phyloP scores from a whole-genome alignment of 75 land plant species.

The Cryptomeria japonica region DNA sequence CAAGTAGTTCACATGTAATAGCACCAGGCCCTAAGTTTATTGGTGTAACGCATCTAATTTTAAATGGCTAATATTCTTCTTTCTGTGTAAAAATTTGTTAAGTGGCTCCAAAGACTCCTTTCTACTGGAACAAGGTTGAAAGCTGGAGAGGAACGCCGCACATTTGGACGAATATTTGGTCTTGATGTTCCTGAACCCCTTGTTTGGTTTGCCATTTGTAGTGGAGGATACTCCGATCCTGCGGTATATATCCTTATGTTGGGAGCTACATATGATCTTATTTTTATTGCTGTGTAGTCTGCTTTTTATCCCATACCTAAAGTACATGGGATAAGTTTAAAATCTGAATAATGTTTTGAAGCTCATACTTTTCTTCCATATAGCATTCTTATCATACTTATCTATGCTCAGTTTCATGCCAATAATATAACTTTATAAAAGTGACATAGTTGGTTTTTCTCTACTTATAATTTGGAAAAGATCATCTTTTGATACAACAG shows the following conservation, averaged over 20 bases:
- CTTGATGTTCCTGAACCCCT: constrained; percentile 54
- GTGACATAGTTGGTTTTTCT: not conserved
- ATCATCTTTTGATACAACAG: not conserved
- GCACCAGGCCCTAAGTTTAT: not conserved
- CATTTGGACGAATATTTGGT: constrained; percentile 45
- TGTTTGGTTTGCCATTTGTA: constrained; percentile 73
- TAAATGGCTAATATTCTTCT: not conserved
- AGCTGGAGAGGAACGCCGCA: constrained; percentile 53
- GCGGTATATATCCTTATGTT: constrained; percentile 42
- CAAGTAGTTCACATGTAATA: not conserved
- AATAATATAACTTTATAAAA: not conserved
- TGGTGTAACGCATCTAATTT: not conserved
- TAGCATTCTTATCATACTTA: not conserved
- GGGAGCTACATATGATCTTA: not conserved
- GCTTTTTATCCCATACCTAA: constrained; percentile 2
- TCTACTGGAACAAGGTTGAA: constrained; percentile 71
- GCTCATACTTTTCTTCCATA: constrained; percentile 1
- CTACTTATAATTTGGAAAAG: not conserved
- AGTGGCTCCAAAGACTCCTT: constrained; percentile 76
- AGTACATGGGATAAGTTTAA: constrained; percentile 5
- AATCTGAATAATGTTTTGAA: not conserved
- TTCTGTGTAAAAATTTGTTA: constrained; percentile 4
- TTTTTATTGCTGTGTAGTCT: not conserved
- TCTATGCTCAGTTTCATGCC: not conserved
- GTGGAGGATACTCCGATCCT: constrained; percentile 79